Evolutionary conservation across 257 asterid genomes (phyloP).

Genomic region (Solanum ahanhuiri): DNA sequence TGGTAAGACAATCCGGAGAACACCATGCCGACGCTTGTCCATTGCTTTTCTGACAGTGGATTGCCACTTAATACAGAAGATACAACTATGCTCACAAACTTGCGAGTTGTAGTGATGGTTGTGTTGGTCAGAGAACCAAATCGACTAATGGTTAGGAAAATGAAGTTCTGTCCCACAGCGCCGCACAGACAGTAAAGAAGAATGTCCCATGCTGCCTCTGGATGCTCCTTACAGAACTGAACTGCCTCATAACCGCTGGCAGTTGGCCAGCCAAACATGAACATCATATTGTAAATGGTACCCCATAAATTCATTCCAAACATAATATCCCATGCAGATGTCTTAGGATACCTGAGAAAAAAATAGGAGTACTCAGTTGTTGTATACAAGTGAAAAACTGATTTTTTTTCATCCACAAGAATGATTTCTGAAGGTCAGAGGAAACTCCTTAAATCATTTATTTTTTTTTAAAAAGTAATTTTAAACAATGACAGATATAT

Average conservation of each 20-base stretch:
- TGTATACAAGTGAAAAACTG: not conserved
- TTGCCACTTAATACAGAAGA: constrained; percentile 84
- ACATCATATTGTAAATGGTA: constrained; percentile 69
- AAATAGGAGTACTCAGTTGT: not conserved
- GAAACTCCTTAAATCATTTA: not conserved
- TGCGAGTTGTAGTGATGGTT: constrained; percentile 89
- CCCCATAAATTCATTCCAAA: constrained; percentile 99
- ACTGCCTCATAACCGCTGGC: constrained; percentile 83
- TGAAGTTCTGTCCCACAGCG: constrained; percentile 93
- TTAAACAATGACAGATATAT: not conserved
- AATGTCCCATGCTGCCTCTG: constrained; percentile 98
- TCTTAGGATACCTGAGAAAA: constrained; percentile 73
- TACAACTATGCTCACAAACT: constrained; percentile 94
- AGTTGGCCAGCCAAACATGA: constrained; percentile 82
- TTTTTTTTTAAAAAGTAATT: not conserved
- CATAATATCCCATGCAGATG: constrained; percentile 95
- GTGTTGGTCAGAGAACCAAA: constrained; percentile 96
- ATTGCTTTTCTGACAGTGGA: constrained; percentile 71
- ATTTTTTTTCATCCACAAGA: not conserved
- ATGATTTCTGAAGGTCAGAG: not conserved
- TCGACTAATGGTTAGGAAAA: constrained; percentile 81
- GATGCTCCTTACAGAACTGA: constrained; percentile 76
- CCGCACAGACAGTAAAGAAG: constrained; percentile 82
- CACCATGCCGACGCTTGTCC: constrained; percentile 90
- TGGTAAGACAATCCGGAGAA: constrained; percentile 89